A percentile compares a stretch with the other conserved stretches of the same genome.
These are phyloP conservation scores for Marasmius tenuissimus DNA, from an alignment of 1,284 basidiomycete genomes.

Conservation along the genomic window DNA sequence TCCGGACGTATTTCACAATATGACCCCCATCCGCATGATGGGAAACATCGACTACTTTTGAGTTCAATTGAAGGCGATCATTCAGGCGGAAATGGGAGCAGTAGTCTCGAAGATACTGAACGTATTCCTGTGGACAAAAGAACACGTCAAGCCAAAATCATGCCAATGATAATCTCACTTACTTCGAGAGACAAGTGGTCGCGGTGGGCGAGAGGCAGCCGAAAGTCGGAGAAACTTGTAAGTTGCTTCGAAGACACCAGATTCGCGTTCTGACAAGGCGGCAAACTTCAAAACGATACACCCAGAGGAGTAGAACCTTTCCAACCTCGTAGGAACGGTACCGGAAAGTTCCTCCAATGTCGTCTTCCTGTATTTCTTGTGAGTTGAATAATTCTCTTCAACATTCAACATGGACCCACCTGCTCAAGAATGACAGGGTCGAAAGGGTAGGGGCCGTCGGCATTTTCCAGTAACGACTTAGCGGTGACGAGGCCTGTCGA, in stretches of 20 bases:
- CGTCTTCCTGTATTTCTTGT: constrained; percentile 34
- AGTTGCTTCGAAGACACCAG: constrained; percentile 63
- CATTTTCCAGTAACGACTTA: constrained; percentile 53
- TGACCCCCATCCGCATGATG: constrained; percentile 33
- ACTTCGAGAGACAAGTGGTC: constrained; percentile 61
- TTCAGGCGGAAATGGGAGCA: constrained; percentile 44
- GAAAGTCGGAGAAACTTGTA: constrained; percentile 66
- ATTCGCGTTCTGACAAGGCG: constrained; percentile 47
- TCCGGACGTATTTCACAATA: constrained; percentile 32
- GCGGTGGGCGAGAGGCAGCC: constrained; percentile 47
- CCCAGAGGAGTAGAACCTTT: neutral
- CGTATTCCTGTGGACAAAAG: constrained; percentile 42
- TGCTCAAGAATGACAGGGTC: constrained; percentile 59
- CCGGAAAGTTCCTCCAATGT: constrained; percentile 63
- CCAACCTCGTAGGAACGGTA: constrained; percentile 42
- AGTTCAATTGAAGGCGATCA: constrained; percentile 42
- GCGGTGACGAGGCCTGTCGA: constrained; percentile 54
- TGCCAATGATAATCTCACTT: constrained; percentile 1
- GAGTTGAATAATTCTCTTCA: neutral
- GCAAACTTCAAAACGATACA: neutral
- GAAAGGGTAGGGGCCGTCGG: constrained; percentile 39
- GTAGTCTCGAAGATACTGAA: constrained; percentile 58
- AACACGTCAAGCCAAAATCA: neutral
- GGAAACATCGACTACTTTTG: constrained; percentile 42
- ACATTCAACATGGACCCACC: neutral